Conservation (phyloP, 2,329 filamentous ascomycete genomes). For the Ceratocystis eucalypticola region DNA sequence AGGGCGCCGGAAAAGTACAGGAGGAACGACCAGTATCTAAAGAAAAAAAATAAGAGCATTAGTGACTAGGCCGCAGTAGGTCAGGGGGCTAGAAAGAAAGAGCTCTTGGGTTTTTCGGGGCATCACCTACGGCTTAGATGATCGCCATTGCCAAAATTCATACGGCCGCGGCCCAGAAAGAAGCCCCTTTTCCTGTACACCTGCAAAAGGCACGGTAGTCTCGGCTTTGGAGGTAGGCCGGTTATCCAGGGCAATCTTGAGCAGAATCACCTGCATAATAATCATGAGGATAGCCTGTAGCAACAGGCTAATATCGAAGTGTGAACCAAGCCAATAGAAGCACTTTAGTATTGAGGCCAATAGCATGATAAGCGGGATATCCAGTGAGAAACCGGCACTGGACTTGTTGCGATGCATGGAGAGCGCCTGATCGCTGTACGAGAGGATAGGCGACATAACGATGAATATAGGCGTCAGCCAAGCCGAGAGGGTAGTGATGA, state of each 20-base stretch:
- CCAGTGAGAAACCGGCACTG: slow-evolving; percentile 55
- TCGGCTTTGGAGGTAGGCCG: slow-evolving; percentile 48
- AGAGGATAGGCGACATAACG: slow-evolving; percentile 48
- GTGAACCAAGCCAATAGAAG: slow-evolving; percentile 56
- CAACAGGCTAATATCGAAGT: slow-evolving; percentile 50
- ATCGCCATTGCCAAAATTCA: slow-evolving; percentile 73
- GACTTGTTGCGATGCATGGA: slow-evolving; percentile 52
- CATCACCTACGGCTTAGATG: slow-evolving; percentile 47
- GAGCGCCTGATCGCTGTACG: slow-evolving; percentile 51
- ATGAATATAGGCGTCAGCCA: slow-evolving; percentile 50
- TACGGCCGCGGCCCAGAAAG: slow-evolving; percentile 45
- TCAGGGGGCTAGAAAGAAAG: neutral
- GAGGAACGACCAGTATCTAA: slow-evolving; percentile 65
- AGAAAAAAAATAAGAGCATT: slow-evolving; percentile 21
- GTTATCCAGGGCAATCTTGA: slow-evolving; percentile 56
- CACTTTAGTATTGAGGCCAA: slow-evolving; percentile 53
- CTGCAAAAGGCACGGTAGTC: slow-evolving; percentile 47
- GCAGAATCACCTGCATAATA: slow-evolving; percentile 45
- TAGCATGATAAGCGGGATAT: slow-evolving; percentile 61
- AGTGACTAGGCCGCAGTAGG: neutral
- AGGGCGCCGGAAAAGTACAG: slow-evolving; percentile 51
- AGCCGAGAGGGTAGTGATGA: slow-evolving; percentile 38
- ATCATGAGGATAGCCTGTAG: slow-evolving; percentile 55
- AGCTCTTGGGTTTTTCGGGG: too few relatives aligned
- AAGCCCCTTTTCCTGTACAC: slow-evolving; percentile 22